These are phyloP conservation scores for Mangifera indica DNA, from an alignment of 345 rosid species.

Conservation along the genomic window DNA sequence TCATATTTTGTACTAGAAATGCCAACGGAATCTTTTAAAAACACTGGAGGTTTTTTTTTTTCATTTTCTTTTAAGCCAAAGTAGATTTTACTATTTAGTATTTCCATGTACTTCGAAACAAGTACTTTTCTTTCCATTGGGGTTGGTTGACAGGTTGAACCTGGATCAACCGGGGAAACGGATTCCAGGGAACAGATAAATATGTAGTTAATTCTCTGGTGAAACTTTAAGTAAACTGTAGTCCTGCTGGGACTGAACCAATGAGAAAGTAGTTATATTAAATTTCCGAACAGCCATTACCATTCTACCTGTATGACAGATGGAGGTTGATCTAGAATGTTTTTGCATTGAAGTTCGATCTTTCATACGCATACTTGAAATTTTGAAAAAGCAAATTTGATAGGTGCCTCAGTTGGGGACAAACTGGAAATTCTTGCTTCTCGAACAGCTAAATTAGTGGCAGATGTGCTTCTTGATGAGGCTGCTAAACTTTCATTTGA, in stretches of 20 bases:
- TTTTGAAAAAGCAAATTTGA: constrained; percentile 71
- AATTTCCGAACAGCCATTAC: neutral
- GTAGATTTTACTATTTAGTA: no score
- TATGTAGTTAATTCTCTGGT: neutral
- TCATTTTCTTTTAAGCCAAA: no score
- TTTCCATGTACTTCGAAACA: no score
- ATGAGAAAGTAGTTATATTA: neutral
- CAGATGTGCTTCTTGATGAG: constrained; percentile 83
- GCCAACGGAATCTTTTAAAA: no score
- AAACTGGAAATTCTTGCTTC: constrained; percentile 77
- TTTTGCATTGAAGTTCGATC: neutral
- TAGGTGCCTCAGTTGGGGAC: constrained; percentile 80
- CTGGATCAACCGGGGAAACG: neutral
- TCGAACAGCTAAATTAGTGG: constrained; percentile 76
- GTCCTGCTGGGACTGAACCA: neutral
- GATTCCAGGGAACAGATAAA: neutral
- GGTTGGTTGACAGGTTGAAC: neutral
- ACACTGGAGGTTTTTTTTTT: no score
- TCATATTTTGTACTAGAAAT: no score
- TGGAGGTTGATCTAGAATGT: neutral
- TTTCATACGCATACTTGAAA: neutral
- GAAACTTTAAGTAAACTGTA: neutral
- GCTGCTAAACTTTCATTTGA: constrained; percentile 80
- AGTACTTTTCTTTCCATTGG: neutral
- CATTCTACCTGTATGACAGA: neutral